Conservation (phyloP, 2,329 filamentous ascomycete species). For the Arthrobotrys megalospora region DNA sequence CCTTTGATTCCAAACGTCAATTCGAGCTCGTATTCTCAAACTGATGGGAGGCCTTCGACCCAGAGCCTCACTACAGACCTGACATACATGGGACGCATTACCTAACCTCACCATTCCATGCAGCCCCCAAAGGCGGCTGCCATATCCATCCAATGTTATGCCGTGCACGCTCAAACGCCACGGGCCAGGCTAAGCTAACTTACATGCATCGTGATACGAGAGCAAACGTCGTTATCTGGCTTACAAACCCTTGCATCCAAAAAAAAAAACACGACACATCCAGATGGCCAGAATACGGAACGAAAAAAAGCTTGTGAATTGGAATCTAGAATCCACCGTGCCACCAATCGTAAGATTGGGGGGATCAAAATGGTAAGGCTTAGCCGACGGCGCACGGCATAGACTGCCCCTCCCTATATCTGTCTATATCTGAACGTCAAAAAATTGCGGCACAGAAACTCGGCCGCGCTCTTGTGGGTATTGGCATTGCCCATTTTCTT, state of each 20-base stretch:
- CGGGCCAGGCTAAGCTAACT: constrained; percentile 24
- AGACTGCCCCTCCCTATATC: constrained; percentile 1
- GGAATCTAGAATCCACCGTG: constrained; percentile 2
- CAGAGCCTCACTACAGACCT: constrained; percentile 13
- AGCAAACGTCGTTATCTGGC: constrained; percentile 20
- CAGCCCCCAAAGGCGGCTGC: constrained; percentile 19
- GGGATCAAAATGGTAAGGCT: constrained; percentile 6
- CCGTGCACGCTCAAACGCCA: constrained; percentile 17
- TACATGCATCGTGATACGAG: constrained; percentile 35
- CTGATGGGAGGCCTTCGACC: not conserved
- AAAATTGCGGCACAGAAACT: constrained; percentile 35
- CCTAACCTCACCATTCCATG: constrained; percentile 9
- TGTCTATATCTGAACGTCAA: not conserved
- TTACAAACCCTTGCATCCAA: constrained; percentile 1
- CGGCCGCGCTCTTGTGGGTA: constrained; percentile 3
- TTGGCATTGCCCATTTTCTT: constrained; percentile 11
- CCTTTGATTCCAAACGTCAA: constrained; percentile 1
- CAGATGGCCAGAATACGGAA: not conserved
- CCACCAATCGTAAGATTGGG: not conserved
- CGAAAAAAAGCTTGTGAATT: constrained; percentile 1
- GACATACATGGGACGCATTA: not conserved
- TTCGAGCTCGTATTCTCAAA: constrained; percentile 7
- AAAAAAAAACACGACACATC: not conserved
- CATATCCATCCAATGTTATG: not conserved
- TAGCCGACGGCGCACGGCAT: constrained; percentile 26